Base-by-base conservation (phyloP, 148 eudicot species). In the Camellia lanceoleosa region DNA sequence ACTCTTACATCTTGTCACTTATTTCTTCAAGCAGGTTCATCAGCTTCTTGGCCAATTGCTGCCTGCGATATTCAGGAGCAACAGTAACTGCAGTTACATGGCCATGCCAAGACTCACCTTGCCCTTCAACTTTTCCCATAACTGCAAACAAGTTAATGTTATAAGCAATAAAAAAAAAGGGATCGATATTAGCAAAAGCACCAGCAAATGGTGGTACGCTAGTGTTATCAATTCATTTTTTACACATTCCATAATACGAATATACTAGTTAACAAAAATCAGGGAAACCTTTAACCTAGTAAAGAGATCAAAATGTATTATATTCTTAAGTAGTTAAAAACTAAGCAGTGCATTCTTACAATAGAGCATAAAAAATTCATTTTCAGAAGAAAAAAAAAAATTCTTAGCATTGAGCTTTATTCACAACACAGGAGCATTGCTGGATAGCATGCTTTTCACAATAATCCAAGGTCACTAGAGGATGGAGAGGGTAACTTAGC, bases 71-170 rank as follows among this genome's bases (percentile, higher is more conserved):
- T 83, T 96, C 99, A 77, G 99, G 97, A 73, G 94, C 89, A 84
- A 96, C 99, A 77, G 92, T 93, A 42, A 96, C 97, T 75, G 99
- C 97, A 61, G 99, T 96, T 65, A 96, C 99, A 85, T 96, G 99
- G 54, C 99, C 99, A 90, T 96, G 99, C 99, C 99, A 96, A 69
- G 98, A 96, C 88, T 96, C 99, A 58, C 99, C 99, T 84, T 96
- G 98, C 61, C 99, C 99, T 89, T 96, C 99, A 82, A 96, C 98
- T 89, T 96, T 96, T 51, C 99, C 99, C 99, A 96, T 96, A 79
- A 96, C 99, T 96, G 87, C 70, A 83, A 46, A 75, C 67, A 73
- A 38, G 60, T 41, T 60, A n/a, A 65, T 0, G 38, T 13, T 19
- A 12, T 30, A 16, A 43, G 60, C 30, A 1, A n/a, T 5, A 38